phyloP scores from a whole-genome alignment of 495 filamentous ascomycete genomes.

The Podospora comata region DNA sequence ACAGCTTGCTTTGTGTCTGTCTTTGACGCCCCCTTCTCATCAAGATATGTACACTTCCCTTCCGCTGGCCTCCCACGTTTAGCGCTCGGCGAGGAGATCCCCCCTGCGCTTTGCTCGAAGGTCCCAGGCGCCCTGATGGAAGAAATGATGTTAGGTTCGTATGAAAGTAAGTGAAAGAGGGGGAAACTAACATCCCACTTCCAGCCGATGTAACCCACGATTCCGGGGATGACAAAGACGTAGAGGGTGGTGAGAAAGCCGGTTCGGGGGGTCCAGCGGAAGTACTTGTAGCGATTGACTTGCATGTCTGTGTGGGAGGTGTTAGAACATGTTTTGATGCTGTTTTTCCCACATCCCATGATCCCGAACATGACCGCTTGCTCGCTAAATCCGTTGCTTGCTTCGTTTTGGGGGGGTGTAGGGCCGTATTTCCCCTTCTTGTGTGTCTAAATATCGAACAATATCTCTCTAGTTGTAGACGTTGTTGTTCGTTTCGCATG shows the following conservation, averaged over 20 bases:
- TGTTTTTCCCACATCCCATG: neutral
- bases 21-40: neutral
- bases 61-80: slow-evolving; percentile 21
- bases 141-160: neutral
- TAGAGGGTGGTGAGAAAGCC: slow-evolving; percentile 75
- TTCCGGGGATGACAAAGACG: slow-evolving; percentile 62
- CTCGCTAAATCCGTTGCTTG: no score
- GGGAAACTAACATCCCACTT: slow-evolving; percentile 70
- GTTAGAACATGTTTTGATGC: slow-evolving; percentile 6
- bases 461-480: no score
- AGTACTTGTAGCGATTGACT: slow-evolving; percentile 87
- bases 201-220: slow-evolving; percentile 67
- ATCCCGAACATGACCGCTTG: neutral
- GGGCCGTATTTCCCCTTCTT: no score
- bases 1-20: neutral
- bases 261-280: slow-evolving; percentile 83
- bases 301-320: slow-evolving; percentile 65
- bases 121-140: slow-evolving; percentile 73
- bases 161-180: no score
- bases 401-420: no score
- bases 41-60: neutral
- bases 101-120: slow-evolving; percentile 83
- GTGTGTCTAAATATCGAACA: no score
- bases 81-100: slow-evolving; percentile 75
- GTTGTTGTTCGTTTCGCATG: no score